Evolutionary conservation across 495 filamentous ascomycete species (phyloP).

Genomic region (Glarea lozoyensis): DNA sequence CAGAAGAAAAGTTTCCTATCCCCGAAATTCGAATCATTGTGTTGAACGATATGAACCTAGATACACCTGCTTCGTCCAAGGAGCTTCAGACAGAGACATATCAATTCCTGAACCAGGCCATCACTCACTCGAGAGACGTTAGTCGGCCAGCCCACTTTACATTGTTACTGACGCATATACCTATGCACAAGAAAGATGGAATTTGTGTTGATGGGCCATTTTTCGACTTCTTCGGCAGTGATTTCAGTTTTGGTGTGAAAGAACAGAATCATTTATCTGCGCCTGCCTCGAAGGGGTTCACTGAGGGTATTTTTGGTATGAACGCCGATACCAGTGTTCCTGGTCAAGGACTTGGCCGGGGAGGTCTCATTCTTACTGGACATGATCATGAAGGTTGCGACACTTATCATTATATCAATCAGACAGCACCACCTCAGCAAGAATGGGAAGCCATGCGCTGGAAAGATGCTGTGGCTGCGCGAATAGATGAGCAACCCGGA

Average conservation of each 20-base stretch:
- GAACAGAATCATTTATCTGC: conserved; percentile 88
- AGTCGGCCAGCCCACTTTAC: conserved; percentile 61
- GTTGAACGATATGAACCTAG: conserved; percentile 86
- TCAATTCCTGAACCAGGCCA: conserved; percentile 63
- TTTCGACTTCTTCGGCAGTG: conserved; percentile 61
- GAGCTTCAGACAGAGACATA: conserved; percentile 65
- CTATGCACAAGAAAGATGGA: conserved; percentile 73
- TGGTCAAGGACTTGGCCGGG: conserved; percentile 48
- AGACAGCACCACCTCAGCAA: conserved; percentile 23
- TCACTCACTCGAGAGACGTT: conserved; percentile 57
- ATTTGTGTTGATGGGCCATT: conserved; percentile 78
- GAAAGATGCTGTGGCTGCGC: conserved; percentile 23
- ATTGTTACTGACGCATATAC: conserved; percentile 83
- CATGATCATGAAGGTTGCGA: conserved; percentile 96
- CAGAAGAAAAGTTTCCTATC: conserved; percentile 25
- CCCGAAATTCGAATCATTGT: conserved; percentile 73
- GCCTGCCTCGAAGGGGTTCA: conserved; percentile 53
- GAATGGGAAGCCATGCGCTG: conserved; percentile 38
- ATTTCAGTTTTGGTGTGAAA: conserved; percentile 57
- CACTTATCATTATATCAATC: conserved; percentile 67
- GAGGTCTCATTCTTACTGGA: conserved; percentile 71
- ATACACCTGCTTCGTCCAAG: conserved; percentile 61
- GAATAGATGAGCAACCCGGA: conserved; percentile 25
- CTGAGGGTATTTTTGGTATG: conserved; percentile 75
- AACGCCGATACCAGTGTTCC: conserved; percentile 46